Base-by-base conservation (phyloP, 805 yeast species). In the Allodekkera sacchari region DNA sequence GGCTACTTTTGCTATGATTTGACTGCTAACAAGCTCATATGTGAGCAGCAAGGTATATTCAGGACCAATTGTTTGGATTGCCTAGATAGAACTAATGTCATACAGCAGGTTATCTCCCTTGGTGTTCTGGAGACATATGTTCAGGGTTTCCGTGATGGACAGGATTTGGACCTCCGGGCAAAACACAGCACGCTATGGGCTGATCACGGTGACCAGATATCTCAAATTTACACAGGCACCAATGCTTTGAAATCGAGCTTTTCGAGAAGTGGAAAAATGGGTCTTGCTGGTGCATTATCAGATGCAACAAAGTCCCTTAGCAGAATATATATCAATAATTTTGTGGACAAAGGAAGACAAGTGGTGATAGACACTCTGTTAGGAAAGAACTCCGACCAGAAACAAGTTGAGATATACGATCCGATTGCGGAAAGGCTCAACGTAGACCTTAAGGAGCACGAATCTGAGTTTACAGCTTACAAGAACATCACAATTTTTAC, bases 221-320 rank as follows among this genome's bases (percentile, higher is more conserved):
- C 96, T 3, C 94, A 84, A 52, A 89, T 92, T 12, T 92, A 92
- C 57, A 89, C 98, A 0, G 97, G 98, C 18, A 92, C 99, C 0
- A 94, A 94, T 38, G 99, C 99, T 0, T 65, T 92, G 39, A 92
- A 92, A 55, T 83, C 96, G 0, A 85, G 96, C 4, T 92, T 82
- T 50, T 83, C 97, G 2, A 71, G 99, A 51, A 78, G 83, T 18
- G 98, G 98, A 16, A 89, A 88, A 48, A 87, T 88, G 96, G 85
- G 89, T 27, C 60, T 92, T 33, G 97, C 97, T 0, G 96, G 97
- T 22, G 96, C 96, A 0, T 58, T 92, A n/a, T 82, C 95, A 0
- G 99, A 92, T 59, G 96, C 94, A 4, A 87, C 97, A 1, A 92
- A 92, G 57, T 84, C 96, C 0, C 95, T 92, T 7, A 79, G 94